phyloP scores from a whole-genome alignment of 768 basidiomycete genomes.

The Boletus insuetus region DNA sequence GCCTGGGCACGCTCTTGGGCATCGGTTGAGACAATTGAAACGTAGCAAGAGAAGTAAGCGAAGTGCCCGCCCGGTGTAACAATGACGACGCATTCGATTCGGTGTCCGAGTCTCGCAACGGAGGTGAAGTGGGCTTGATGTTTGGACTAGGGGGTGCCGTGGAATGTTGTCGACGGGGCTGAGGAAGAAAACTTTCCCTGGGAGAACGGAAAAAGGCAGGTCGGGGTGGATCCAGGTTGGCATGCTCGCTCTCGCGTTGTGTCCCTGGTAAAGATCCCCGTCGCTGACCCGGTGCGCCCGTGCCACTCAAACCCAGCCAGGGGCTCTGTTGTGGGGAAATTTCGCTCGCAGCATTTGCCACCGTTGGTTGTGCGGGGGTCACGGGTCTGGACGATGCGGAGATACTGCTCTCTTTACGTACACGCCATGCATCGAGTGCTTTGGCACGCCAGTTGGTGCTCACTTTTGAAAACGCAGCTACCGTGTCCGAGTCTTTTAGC shows the following conservation, averaged over 20 bases:
- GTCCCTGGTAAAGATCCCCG: constrained; percentile 42
- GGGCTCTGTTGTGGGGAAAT: constrained; percentile 8
- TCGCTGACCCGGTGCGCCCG: constrained; percentile 19
- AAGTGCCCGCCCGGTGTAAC: constrained; percentile 36
- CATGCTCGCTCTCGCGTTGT: constrained; percentile 33
- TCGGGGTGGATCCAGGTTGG: constrained; percentile 49
- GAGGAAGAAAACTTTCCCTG: constrained; percentile 52
- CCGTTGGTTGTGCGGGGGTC: constrained; percentile 5
- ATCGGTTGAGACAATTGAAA: constrained; percentile 33
- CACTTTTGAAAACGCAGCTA: constrained; percentile 67
- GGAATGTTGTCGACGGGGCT: constrained; percentile 27
- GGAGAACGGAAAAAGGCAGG: constrained; percentile 57
- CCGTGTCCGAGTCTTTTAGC: constrained; percentile 68
- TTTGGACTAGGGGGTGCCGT: constrained; percentile 36
- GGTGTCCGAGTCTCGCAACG: constrained; percentile 22
- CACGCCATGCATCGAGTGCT: constrained; percentile 38
- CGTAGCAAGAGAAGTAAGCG: constrained; percentile 44
- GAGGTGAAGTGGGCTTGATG: not conserved
- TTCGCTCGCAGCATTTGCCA: constrained; percentile 25
- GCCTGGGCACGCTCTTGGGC: constrained; percentile 58
- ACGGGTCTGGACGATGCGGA: constrained; percentile 2
- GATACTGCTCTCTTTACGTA: constrained; percentile 15
- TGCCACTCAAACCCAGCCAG: constrained; percentile 10
- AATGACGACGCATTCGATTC: constrained; percentile 25
- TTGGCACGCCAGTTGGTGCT: constrained; percentile 76